Evolutionary conservation across 345 rosid species (phyloP), one percentile per base, ranked within the genome.

Genomic region (Diplotaxis tenuifolia): DNA sequence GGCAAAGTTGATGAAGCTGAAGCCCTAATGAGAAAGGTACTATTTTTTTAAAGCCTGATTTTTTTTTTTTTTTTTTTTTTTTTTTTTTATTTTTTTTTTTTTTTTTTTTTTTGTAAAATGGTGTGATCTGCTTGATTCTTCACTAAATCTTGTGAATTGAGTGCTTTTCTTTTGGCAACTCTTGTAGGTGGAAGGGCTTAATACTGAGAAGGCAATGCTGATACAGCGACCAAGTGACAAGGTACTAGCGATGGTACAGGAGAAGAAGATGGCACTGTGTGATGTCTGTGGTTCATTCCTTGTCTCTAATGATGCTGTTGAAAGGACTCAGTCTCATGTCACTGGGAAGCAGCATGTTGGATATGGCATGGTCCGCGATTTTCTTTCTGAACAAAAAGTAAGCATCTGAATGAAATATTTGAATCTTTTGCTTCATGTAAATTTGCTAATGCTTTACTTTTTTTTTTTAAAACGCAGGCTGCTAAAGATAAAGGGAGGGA

Each of bases 1-100:
- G 99, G 98, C 57, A 92, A 96, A 83, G 98, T 96, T 68, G 99
- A 96, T 75, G 97, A 96, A 86, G 99, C 99, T 78, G 97, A 96
- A 85, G 98, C 98, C 42, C 89, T 95, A 5, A 95, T 95, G 99
- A 92, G 88, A 80, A 95, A 92, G 98, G 99, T 95, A 75, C 4
- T 68, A 20, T 64, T 65, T 58, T 58, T 32, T 32, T 32, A n/a
- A 7, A 6, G 36, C 9, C 4, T 25, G 27, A 2, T 25, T 25
- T 4, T 25, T 25, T 25, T 31, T 31, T n/a, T n/a, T n/a, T n/a
- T n/a, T n/a, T n/a, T n/a, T n/a, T n/a, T n/a, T n/a, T n/a, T n/a
- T n/a, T n/a, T n/a, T n/a, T n/a, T n/a, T n/a, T n/a, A n/a, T n/a
- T n/a, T n/a, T n/a, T n/a, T n/a, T n/a, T n/a, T n/a, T n/a, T n/a